Evolutionary conservation across 805 yeast species (phyloP).

Genomic region (Wickerhamia fluorescens): DNA sequence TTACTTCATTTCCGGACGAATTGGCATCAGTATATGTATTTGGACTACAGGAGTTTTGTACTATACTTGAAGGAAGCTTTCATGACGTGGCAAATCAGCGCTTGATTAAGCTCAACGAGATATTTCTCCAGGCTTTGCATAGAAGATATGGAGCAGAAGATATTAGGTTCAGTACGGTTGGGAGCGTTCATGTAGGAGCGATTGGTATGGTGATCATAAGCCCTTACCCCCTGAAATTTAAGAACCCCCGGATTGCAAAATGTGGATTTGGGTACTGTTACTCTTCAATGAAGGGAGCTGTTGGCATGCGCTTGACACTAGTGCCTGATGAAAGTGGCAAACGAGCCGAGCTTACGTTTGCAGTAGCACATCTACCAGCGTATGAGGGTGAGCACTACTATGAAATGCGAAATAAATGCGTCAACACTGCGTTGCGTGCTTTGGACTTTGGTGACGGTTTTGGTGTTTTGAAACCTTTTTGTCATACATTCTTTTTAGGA

Average conservation of each 20-base stretch:
- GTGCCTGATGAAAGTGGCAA: slow-evolving; percentile 9
- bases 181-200: slow-evolving; percentile 46
- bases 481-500: slow-evolving; percentile 71
- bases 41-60: slow-evolving; percentile 61
- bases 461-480: slow-evolving; percentile 42
- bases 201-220: slow-evolving; percentile 48
- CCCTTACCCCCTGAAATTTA: slow-evolving; percentile 30
- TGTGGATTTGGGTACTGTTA: slow-evolving; percentile 50
- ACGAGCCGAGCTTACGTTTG: slow-evolving; percentile 48
- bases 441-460: slow-evolving; percentile 54
- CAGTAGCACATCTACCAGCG: slow-evolving; percentile 70
- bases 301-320: slow-evolving; percentile 47
- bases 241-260: slow-evolving; percentile 19
- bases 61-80: slow-evolving; percentile 49
- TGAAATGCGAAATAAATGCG: slow-evolving; percentile 46
- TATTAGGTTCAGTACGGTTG: slow-evolving; percentile 35
- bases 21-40: slow-evolving; percentile 46
- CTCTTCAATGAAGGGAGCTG: slow-evolving; percentile 72
- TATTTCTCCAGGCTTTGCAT: slow-evolving; percentile 27
- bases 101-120: slow-evolving; percentile 29
- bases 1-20: slow-evolving; percentile 19
- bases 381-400: slow-evolving; percentile 55
- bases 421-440: slow-evolving; percentile 41
- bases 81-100: slow-evolving; percentile 26
- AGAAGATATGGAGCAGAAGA: slow-evolving; percentile 22